phyloP scores from a whole-genome alignment of 441 rosid species.

The Pelargonium australe region DNA sequence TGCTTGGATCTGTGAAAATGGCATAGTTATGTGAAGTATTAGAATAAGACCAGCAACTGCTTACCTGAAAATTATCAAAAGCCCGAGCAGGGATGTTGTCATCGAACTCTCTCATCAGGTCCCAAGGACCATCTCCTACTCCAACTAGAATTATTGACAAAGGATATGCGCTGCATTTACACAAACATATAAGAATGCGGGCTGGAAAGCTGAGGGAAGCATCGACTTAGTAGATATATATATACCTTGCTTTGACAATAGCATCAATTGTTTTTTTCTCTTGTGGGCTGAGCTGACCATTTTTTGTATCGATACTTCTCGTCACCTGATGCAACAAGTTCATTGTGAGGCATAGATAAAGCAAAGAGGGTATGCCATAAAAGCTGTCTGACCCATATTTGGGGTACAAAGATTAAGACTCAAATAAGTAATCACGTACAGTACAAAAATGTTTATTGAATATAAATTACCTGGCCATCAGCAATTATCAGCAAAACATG shows the following conservation, averaged over 20 bases:
- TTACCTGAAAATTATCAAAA: constrained; percentile 85
- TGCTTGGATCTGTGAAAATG: neutral
- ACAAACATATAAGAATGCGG: constrained; percentile 20
- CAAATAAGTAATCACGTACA: neutral
- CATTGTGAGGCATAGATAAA: neutral
- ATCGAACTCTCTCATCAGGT: constrained; percentile 89
- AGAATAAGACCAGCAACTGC: neutral
- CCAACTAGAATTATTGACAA: constrained; percentile 88
- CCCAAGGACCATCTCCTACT: constrained; percentile 99
- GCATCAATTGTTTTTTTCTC: constrained; percentile 81
- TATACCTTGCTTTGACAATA: constrained; percentile 83
- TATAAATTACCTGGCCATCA: constrained; percentile 74
- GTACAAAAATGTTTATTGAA: neutral
- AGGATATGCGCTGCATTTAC: constrained; percentile 63
- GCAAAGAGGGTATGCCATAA: neutral
- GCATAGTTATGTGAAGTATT: neutral
- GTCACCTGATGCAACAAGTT: constrained; percentile 52
- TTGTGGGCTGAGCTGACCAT: constrained; percentile 70
- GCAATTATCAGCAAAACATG: constrained; percentile 90
- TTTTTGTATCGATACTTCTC: constrained; percentile 73
- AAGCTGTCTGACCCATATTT: neutral
- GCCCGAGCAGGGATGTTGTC: constrained; percentile 87
- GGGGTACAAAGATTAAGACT: neutral
- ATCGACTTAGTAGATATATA: constrained; percentile 6
- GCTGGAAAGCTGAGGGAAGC: constrained; percentile 9